Base-by-base conservation (phyloP, 257 asterid species). In the Leonotis leonurus region DNA sequence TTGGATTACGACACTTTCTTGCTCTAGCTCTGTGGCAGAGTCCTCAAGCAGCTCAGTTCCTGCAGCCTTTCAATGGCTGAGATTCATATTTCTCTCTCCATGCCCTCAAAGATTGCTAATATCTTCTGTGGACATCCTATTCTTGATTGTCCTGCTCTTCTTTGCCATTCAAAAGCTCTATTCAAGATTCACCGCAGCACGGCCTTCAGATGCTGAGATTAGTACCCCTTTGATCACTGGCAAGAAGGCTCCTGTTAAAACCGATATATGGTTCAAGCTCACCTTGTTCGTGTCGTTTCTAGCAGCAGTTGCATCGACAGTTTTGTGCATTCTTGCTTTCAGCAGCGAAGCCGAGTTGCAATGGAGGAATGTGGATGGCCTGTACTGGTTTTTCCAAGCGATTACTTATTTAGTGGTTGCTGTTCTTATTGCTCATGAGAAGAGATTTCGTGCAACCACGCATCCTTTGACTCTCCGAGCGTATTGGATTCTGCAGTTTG, bases 51-150 rank as follows among this genome's bases (percentile, higher is more conserved):
- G 46, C 17, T 56, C 82, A 7, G 57, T 61, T 55, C 65, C 83
- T 1, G 14, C 73, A 0, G 45, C 77, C 20, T 4, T 77, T 41
- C 81, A 78, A 62, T 85, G 96, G 95, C 72, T 82, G 16, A 73
- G 88, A 76, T 93, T 93, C 88, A 55, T 87, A 3, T 70, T 85
- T 70, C 83, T 89, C 59, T 87, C 96, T 51, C 96, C 99, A 40
- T 93, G 99, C 62, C 89, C 94, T 32, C 99, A 89, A 53, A 85
- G 96, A 62, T 59, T 68, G 22, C 75, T 93, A 14, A 41, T 82
- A 4, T 80, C 84, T 52, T 65, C 86, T 11, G 29, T 85, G 8
- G 72, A 83, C 83, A 48, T 82, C 49, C 56, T 89, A 48, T 78
- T 89, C 73, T 63, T 85, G 78, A 14, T 72, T 22, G 16, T 36